phyloP scores from a whole-genome alignment of 1,284 basidiomycete species.

The Pholiota adiposa region DNA sequence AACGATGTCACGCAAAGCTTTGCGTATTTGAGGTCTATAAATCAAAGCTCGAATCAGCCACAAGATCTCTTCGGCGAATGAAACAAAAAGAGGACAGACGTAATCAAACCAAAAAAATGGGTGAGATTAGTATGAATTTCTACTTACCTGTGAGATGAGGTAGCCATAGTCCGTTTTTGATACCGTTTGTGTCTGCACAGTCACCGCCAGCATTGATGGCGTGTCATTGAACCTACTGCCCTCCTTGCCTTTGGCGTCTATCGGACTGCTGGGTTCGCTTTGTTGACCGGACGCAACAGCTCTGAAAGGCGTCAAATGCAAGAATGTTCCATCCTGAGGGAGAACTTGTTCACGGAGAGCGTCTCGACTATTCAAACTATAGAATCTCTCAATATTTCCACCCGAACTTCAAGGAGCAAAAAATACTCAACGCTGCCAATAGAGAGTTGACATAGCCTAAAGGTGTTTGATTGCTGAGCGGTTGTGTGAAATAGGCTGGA shows the following conservation, averaged over 20 bases:
- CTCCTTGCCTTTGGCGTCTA: conserved; percentile 15
- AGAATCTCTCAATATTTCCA: not conserved
- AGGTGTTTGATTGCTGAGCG: not conserved
- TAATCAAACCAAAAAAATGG: too few species aligned
- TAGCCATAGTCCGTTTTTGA: conserved; percentile 10
- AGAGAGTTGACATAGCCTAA: conserved; percentile 48
- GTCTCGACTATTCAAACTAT: conserved; percentile 45
- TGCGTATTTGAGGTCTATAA: not conserved
- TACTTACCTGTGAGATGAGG: conserved; percentile 2
- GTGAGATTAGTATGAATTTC: not conserved
- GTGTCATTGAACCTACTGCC: conserved; percentile 8
- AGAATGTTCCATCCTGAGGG: conserved; percentile 35
- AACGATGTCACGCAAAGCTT: not conserved
- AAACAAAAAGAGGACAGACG: too few species aligned
- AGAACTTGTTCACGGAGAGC: conserved; percentile 40
- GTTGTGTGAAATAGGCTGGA: conserved; percentile 6
- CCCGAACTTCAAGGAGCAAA: not conserved
- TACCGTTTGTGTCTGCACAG: conserved; percentile 37
- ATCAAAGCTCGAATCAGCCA: not conserved
- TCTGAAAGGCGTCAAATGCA: conserved; percentile 37
- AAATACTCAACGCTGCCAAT: conserved; percentile 39
- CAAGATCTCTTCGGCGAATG: too few species aligned
- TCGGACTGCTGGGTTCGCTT: conserved; percentile 15
- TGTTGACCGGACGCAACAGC: conserved; percentile 23
- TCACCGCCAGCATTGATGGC: conserved; percentile 29